phyloP scores from a whole-genome alignment of 116 monocot species.

The Phalaenopsis hybrid region DNA sequence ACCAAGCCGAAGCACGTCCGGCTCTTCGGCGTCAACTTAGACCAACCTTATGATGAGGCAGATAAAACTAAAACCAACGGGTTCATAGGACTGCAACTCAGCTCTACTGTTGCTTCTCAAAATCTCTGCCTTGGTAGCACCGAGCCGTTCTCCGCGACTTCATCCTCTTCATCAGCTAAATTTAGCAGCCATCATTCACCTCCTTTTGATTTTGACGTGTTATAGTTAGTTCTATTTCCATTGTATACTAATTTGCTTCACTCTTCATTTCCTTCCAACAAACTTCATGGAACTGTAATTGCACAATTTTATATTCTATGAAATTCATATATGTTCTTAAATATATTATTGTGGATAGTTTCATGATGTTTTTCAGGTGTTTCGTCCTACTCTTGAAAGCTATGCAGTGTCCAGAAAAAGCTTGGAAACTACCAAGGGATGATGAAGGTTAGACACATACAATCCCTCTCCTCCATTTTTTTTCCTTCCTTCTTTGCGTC shows the following conservation, averaged over 20 bases:
- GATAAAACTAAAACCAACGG: neutral
- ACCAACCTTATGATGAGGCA: conserved; percentile 12
- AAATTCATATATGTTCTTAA: neutral
- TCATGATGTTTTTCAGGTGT: neutral
- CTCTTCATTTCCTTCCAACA: neutral
- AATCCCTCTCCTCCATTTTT: neutral
- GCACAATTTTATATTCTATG: neutral
- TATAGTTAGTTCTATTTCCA: conserved; percentile 1
- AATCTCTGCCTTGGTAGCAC: neutral
- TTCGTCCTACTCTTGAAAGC: neutral
- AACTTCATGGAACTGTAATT: neutral
- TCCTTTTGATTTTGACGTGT: conserved; percentile 43
- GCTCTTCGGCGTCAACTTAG: conserved; percentile 60
- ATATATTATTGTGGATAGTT: too few relatives aligned
- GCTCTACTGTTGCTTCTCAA: conserved; percentile 2
- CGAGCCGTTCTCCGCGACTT: conserved; percentile 8
- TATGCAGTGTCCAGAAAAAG: too few relatives aligned
- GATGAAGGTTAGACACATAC: too few relatives aligned
- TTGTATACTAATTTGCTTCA: neutral
- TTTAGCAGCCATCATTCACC: conserved; percentile 10
- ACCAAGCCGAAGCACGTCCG: conserved; percentile 33
- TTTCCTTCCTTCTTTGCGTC: neutral
- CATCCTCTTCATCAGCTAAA: conserved; percentile 22
- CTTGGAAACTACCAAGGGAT: too few relatives aligned
- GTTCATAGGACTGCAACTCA: neutral